Evolutionary conservation across 345 rosid species (phyloP).

Genomic region (Arabidopsis thaliana): TAIR10.1 NC_003075.7:9694501-9695000

Average conservation of each 20-base stretch:
- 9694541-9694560: constrained; percentile 4
- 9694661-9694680: constrained; percentile 26
- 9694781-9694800: constrained; percentile 14
- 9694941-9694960: constrained; percentile 14
- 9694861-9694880: constrained; percentile 18
- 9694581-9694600: neutral
- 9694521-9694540: neutral
- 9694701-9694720: constrained; percentile 17
- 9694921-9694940: constrained; percentile 27
- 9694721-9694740: constrained; percentile 34
- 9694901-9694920: neutral
- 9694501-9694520: constrained; percentile 9
- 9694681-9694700: constrained; percentile 33
- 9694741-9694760: constrained; percentile 36
- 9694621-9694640: constrained; percentile 7
- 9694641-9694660: constrained; percentile 36
- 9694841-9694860: constrained; percentile 1
- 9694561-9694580: neutral
- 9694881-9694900: constrained; percentile 12
- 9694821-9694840: constrained; percentile 28
- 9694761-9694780: constrained; percentile 31
- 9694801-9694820: constrained; percentile 20
- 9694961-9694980: constrained; percentile 53
- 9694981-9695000: constrained; percentile 39
- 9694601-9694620: constrained; percentile 13